Evolutionary conservation across 352 stramenopile genomes (phyloP), one percentile per base, ranked within the genome.

Genomic region (Plasmopara halstedii): DNA sequence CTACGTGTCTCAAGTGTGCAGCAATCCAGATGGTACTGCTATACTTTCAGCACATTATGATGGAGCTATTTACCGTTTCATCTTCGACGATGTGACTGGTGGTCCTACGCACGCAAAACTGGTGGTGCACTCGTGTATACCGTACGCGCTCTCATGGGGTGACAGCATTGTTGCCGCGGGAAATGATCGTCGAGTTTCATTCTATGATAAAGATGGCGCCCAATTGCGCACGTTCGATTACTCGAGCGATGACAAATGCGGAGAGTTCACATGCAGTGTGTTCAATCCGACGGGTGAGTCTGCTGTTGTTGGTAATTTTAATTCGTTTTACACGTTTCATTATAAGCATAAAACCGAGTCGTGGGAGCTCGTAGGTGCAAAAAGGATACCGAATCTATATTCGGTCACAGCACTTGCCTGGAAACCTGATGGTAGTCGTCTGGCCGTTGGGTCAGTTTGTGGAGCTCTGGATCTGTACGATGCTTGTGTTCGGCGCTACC

Each of bases 251-350:
- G 74, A 85, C 29, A 78, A 84, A 25, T 85, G 73, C 49, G 78
- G 78, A 14, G 83, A 90, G 49, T 95, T 94, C 48, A 90, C 79
- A 18, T 73, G 63, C 29, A 73, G 62, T 17, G 70, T 88, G 14
- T 83, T 89, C 53, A 98, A 97, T 33, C 88, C 88, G 18, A 96
- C 83, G 17, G 92, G 91, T 7, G 90, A 97, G 47, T 82, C 72
- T 19, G 73, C 97, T 18, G 87, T 97, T 9, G 71, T 97, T 3
- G 92, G 91, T 31, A 97, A 97, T 62, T 98, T 96, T 51, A 85
- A 97, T 54, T 75, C 63, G 33, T 97, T 97, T 56, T 95, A 94
- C 66, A 84, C 88, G 10, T 97, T 89, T 65, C 72, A 71, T 31
- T 92, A 85, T 56, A 83, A 94, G 51, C 57, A 70, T 37, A 88